phyloP scores from a whole-genome alignment of 2,329 filamentous ascomycete species.

The Raffaelea ambrosiae region DNA sequence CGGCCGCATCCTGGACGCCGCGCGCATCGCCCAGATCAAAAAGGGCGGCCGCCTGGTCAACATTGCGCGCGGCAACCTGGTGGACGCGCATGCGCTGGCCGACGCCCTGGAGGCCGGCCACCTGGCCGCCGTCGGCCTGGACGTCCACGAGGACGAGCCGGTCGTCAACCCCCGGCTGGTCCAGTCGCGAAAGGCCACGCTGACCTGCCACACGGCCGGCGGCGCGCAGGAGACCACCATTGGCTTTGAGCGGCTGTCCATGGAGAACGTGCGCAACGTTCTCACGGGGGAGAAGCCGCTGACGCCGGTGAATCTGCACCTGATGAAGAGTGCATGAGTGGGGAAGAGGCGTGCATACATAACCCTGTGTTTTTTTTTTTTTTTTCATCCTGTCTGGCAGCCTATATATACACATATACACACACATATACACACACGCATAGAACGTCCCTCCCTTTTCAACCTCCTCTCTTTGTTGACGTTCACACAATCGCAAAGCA shows the following conservation, averaged over 20 bases:
- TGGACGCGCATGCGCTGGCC: constrained; percentile 39
- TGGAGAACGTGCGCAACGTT: constrained; percentile 44
- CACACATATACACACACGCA: too few relatives aligned
- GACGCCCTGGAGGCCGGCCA: constrained; percentile 35
- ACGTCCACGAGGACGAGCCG: constrained; percentile 45
- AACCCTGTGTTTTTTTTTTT: too few relatives aligned
- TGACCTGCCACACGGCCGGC: constrained; percentile 47
- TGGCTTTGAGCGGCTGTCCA: constrained; percentile 44
- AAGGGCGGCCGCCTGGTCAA: constrained; percentile 42
- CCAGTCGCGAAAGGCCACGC: constrained; percentile 24
- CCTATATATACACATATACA: too few relatives aligned
- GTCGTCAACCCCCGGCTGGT: constrained; percentile 24
- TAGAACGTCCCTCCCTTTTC: too few relatives aligned
- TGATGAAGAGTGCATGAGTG: constrained; percentile 26
- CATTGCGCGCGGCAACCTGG: constrained; percentile 41
- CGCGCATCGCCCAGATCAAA: constrained; percentile 37
- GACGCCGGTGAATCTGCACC: constrained; percentile 45
- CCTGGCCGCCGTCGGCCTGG: constrained; percentile 36
- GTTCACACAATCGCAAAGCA: constrained; percentile 47
- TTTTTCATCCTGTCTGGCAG: too few relatives aligned
- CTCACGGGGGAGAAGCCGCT: constrained; percentile 32
- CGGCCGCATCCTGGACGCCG: constrained; percentile 31
- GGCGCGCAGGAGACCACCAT: constrained; percentile 44
- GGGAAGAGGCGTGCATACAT: not conserved
- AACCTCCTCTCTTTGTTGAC: too few relatives aligned